A percentile compares a stretch with the other conserved stretches of the same genome.
Conservation (phyloP, 805 yeast genomes). For the Saitoella complicata region DNA sequence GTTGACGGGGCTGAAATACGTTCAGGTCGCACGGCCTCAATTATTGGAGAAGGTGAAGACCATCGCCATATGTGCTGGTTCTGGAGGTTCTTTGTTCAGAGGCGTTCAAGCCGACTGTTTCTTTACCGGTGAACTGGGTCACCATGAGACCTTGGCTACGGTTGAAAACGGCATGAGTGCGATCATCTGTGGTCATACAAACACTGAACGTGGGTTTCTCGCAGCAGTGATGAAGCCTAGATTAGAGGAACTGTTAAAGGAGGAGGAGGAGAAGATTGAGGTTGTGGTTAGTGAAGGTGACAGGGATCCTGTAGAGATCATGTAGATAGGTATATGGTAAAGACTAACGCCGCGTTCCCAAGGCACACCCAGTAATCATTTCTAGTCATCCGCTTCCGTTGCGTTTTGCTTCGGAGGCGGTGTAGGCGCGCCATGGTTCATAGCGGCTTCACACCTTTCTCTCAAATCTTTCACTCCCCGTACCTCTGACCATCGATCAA, state of each 20-base stretch:
- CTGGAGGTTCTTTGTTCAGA: constrained; percentile 64
- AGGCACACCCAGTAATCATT: too few relatives aligned
- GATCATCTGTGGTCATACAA: constrained; percentile 73
- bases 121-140: constrained; percentile 86
- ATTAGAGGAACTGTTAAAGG: constrained; percentile 28
- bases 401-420: too few relatives aligned
- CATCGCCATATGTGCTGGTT: constrained; percentile 88
- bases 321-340: constrained; percentile 11
- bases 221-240: constrained; percentile 31
- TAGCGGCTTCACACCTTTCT: constrained; percentile 3
- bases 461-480: constrained; percentile 4
- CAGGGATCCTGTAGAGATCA: constrained; percentile 41
- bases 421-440: background rate
- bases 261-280: constrained; percentile 15
- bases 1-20: constrained; percentile 10
- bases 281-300: constrained; percentile 34
- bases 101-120: constrained; percentile 44
- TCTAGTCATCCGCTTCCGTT: too few relatives aligned
- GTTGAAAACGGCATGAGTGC: constrained; percentile 59
- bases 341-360: too few relatives aligned
- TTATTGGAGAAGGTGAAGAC: constrained; percentile 25
- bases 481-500: constrained; percentile 1
- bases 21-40: constrained; percentile 43
- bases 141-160: constrained; percentile 68
- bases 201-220: constrained; percentile 81